These are phyloP conservation scores for Lipomyces japonicus DNA, from an alignment of 805 yeast species.

Conservation along the genomic window DNA sequence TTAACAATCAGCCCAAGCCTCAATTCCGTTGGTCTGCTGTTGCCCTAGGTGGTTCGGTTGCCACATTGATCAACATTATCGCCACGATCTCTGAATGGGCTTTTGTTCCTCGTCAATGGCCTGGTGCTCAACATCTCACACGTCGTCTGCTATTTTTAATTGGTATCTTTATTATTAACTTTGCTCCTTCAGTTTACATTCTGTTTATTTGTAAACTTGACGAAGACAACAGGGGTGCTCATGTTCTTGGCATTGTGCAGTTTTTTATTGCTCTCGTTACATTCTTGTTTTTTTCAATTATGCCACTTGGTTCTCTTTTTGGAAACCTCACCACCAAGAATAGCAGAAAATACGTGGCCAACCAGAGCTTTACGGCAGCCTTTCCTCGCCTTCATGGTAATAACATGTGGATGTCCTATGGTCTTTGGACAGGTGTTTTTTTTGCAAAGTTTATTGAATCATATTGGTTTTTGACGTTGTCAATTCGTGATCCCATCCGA, in stretches of 20 bases:
- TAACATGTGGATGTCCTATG: conserved; percentile 94
- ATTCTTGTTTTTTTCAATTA: conserved; percentile 76
- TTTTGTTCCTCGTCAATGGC: conserved; percentile 97
- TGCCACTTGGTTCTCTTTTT: conserved; percentile 96
- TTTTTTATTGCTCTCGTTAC: conserved; percentile 87
- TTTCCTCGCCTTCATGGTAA: conserved; percentile 76
- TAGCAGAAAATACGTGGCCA: conserved; percentile 83
- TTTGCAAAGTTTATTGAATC: conserved; percentile 87
- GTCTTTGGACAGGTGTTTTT: conserved; percentile 86
- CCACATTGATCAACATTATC: conserved; percentile 69
- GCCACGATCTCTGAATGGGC: conserved; percentile 93
- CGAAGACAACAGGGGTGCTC: conserved; percentile 65
- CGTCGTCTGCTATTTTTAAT: conserved; percentile 79
- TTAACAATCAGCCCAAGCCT: conserved; percentile 80
- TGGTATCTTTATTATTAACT: conserved; percentile 61
- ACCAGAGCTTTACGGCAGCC: conserved; percentile 93
- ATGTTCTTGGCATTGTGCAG: conserved; percentile 75
- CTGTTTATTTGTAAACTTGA: conserved; percentile 74
- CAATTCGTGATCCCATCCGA: conserved; percentile 93
- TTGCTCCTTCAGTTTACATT: conserved; percentile 82
- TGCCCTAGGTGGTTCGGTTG: conserved; percentile 89
- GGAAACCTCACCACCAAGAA: conserved; percentile 85
- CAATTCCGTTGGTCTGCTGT: conserved; percentile 91
- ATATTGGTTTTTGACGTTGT: conserved; percentile 82
- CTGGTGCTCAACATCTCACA: conserved; percentile 95